Base-by-base conservation (phyloP, 2,329 filamentous ascomycete species). In the Didymella lethalis region DNA sequence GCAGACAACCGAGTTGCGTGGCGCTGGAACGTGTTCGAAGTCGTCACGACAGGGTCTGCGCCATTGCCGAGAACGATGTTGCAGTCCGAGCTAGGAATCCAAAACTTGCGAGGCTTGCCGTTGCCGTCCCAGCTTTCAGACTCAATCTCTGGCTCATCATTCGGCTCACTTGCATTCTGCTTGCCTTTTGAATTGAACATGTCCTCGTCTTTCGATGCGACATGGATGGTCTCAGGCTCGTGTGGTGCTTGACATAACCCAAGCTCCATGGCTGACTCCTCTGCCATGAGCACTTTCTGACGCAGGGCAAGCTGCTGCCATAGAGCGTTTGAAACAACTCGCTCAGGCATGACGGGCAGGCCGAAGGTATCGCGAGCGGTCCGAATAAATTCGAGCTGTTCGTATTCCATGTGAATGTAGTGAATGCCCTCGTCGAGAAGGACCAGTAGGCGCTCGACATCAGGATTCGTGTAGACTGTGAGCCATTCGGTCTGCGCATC, bases 391-490 rank as follows among this genome's bases (percentile, higher is more conserved):
- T 86, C 83, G 8, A 87, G 71, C 59, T 86, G 83, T 63, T 86
- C 85, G 59, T 85, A 86, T 34, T 84, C 81, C 64, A 87, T 79
- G 67, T 87, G 85, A 3, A 86, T 78, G 71, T 86, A 87, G 66
- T 86, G 84, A 8, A 87, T 85, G 0, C 84, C 85, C 71, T 85
- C 83, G 57, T 87, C 84, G 4, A 87, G 73, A 2, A 87, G 73
- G 0, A 85, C 83, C 7, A 85, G 72, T 5, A 87, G 73, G 10
- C 84, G 83, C 63, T 84, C 83, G 43, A 86, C 79, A 41, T 86
- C 84, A 0, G 81, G 78, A 43, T 81, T 77, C 0, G 83, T 84
- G 68, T 86, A 86, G 3, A 84, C 73, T 6, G 78, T 73, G 29
- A 84, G 71, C 80, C 83, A 86, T 2, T 76, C 74, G 40, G 79